phyloP scores from a whole-genome alignment of 768 basidiomycete species.

The Erythrobasidium yunnanense region DNA sequence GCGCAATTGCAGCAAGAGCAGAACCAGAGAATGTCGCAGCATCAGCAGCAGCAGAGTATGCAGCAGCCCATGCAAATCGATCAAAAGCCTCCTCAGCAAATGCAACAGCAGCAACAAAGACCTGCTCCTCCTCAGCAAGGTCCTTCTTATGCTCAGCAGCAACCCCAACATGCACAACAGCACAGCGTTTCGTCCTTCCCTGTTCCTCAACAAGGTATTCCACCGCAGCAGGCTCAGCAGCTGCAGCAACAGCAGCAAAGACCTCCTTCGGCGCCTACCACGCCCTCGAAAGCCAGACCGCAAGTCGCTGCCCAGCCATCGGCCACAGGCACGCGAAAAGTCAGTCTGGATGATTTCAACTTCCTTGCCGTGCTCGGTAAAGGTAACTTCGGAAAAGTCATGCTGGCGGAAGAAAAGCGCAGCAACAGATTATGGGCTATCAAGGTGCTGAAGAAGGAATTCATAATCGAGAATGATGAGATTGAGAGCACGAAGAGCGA shows the following conservation, averaged over 20 bases:
- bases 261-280: slow-evolving; percentile 31
- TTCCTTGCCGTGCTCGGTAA: slow-evolving; percentile 97
- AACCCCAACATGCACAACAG: slow-evolving; percentile 2
- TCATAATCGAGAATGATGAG: slow-evolving; percentile 99
- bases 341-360: slow-evolving; percentile 96
- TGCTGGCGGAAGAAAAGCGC: slow-evolving; percentile 97
- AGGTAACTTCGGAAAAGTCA: slow-evolving; percentile 99
- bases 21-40: neutral
- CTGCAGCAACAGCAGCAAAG: slow-evolving; percentile 44
- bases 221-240: slow-evolving; percentile 32
- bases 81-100: slow-evolving; percentile 22
- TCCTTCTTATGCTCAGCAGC: slow-evolving; percentile 4
- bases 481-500: slow-evolving; percentile 98
- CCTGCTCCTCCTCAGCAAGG: neutral
- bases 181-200: slow-evolving; percentile 25
- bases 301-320: slow-evolving; percentile 9
- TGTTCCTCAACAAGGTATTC: neutral
- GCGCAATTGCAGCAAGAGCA: neutral
- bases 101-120: slow-evolving; percentile 28
- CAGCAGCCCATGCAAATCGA: slow-evolving; percentile 14
- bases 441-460: slow-evolving; percentile 99
- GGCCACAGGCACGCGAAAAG: slow-evolving; percentile 51
- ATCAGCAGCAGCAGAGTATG: slow-evolving; percentile 27
- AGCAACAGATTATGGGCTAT: slow-evolving; percentile 84
- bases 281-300: neutral